Conservation (phyloP, 2,329 filamentous ascomycete species). For the Penicillium crustosum region DNA sequence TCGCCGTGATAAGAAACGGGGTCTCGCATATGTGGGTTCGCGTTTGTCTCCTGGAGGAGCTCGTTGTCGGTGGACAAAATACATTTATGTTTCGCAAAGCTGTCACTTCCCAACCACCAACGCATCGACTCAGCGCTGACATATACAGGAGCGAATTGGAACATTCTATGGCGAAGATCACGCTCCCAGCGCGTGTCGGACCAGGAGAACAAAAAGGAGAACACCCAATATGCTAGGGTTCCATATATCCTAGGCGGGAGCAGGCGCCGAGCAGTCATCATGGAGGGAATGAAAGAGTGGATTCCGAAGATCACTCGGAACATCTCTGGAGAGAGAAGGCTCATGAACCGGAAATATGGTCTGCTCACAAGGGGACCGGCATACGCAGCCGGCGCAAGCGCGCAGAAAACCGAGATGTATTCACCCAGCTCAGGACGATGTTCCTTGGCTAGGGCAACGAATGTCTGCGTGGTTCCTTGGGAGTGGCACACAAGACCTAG, state of each 20-base stretch:
- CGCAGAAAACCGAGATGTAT: constrained; percentile 85
- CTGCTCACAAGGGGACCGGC: constrained; percentile 82
- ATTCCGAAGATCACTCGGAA: constrained; percentile 87
- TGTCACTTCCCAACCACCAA: constrained; percentile 90
- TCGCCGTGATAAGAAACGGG: constrained; percentile 15
- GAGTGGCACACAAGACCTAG: constrained; percentile 83
- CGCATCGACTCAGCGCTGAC: constrained; percentile 87
- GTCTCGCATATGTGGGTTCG: constrained; percentile 30
- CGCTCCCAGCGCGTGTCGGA: constrained; percentile 81
- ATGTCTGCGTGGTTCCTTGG: constrained; percentile 85
- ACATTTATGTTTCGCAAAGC: constrained; percentile 81
- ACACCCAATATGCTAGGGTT: constrained; percentile 81
- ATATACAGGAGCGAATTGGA: constrained; percentile 89
- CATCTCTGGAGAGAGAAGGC: constrained; percentile 69
- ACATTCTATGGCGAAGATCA: constrained; percentile 75
- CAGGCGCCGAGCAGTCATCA: constrained; percentile 77
- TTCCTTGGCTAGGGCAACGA: constrained; percentile 85
- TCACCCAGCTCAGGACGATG: constrained; percentile 81
- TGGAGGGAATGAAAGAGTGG: constrained; percentile 88
- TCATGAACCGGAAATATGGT: constrained; percentile 91
- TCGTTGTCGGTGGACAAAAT: constrained; percentile 78
- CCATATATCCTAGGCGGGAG: constrained; percentile 71
- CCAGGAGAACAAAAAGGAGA: constrained; percentile 88
- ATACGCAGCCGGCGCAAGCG: constrained; percentile 85
- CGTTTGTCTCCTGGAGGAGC: constrained; percentile 59